phyloP scores from a whole-genome alignment of 2,329 filamentous ascomycete species.

The Colletotrichum tropicicola region DNA sequence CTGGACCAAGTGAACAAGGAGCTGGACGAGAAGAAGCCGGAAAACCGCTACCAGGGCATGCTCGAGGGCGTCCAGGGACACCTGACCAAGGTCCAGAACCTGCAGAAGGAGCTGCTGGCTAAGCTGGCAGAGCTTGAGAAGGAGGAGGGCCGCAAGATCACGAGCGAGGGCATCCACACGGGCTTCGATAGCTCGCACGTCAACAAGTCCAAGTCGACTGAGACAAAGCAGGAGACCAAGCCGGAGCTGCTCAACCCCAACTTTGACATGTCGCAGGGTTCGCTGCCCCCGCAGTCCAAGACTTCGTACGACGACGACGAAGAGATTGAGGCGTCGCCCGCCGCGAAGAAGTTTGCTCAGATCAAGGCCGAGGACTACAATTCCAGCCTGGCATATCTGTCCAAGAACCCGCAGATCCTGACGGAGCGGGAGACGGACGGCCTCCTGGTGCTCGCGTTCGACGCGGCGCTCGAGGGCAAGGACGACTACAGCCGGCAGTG shows the following conservation, averaged over 20 bases:
- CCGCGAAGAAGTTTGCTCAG: slow-evolving; percentile 82
- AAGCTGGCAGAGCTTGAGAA: slow-evolving; percentile 86
- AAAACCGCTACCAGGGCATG: slow-evolving; percentile 76
- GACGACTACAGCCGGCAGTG: slow-evolving; percentile 83
- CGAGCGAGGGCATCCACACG: slow-evolving; percentile 86
- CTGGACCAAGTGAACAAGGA: slow-evolving; percentile 91
- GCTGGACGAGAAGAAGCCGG: slow-evolving; percentile 77
- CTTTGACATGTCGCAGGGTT: slow-evolving; percentile 39
- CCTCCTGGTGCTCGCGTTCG: slow-evolving; percentile 90
- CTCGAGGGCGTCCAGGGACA: slow-evolving; percentile 81
- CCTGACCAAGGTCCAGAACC: slow-evolving; percentile 76
- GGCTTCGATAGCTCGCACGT: slow-evolving; percentile 92
- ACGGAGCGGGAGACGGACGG: slow-evolving; percentile 90
- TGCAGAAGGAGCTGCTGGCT: slow-evolving; percentile 78
- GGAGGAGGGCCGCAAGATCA: slow-evolving; percentile 90
- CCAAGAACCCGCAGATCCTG: slow-evolving; percentile 80
- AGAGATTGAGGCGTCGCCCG: slow-evolving; percentile 77
- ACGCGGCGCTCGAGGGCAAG: slow-evolving; percentile 80
- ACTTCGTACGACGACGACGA: slow-evolving; percentile 71
- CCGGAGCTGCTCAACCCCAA: slow-evolving; percentile 83
- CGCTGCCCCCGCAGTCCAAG: slow-evolving; percentile 42
- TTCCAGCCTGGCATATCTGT: slow-evolving; percentile 78
- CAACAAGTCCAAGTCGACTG: slow-evolving; percentile 62
- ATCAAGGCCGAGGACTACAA: slow-evolving; percentile 82
- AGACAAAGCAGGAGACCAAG: slow-evolving; percentile 53